Evolutionary conservation across 2,329 filamentous ascomycete species (phyloP), one percentile per base, ranked within the genome.

Genomic region (Neospermospora avenae): DNA sequence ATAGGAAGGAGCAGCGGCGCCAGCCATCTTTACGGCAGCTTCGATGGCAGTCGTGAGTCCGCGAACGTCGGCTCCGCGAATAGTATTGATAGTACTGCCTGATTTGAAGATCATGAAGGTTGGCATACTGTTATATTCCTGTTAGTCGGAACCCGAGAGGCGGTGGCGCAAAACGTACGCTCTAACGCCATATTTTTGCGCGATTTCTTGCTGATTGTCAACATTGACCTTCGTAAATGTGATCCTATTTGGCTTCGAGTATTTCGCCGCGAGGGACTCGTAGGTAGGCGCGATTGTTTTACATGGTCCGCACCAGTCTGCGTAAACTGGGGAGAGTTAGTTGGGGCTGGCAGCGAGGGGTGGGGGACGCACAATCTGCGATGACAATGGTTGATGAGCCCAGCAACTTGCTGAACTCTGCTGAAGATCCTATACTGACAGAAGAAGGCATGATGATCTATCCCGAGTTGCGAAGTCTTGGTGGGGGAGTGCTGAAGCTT

Each of bases 281-380:
- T 96, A 98, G 59, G 90, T 84, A 20, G 93, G 93, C 53, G 90
- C 90, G 67, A 98, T 96, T 73, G 88, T 84, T 78, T 96, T 96
- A 84, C 93, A 97, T 71, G 93, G 92, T 59, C 88, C 89, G 75
- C 92, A 98, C 90, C 91, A 96, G 77, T 96, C 90, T 74, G 93
- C 93, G 73, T 95, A 96, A 81, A 97, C 91, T 96, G 69, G 41
- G 13, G 42, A 6, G 20, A 61, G 66, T 73, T 72, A 75, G 69
- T 34, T 55, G 65, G 56, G 67, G 67, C 51, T 60, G 61, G 53
- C 64, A 60, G 45, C 44, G 48, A 45, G 31, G 67, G 57, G 53
- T 61, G 28, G 37, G 44, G 39, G 10, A 78, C 86, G 77, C 83
- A 96, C 92, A 98, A 78, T 98, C 95, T 69, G 91, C 85, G 63